Conservation (phyloP, 305 asterid species). For the Galium porrigens region DNA sequence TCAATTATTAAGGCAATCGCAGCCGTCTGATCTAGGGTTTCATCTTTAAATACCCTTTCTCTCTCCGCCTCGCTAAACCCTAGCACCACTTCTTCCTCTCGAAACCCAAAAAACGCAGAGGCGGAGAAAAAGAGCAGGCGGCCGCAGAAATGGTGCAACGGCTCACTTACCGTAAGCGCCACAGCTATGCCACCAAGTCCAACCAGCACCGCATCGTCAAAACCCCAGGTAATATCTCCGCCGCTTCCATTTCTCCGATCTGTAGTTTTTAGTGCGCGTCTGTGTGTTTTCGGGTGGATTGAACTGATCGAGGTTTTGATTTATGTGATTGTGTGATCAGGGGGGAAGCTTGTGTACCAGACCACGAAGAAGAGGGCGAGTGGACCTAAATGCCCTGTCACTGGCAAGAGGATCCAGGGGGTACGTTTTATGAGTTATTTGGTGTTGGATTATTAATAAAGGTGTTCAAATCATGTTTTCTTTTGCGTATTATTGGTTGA, state of each 20-base stretch:
- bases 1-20: conserved; percentile 8
- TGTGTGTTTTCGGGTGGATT: background rate
- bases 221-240: conserved; percentile 30
- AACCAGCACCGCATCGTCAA: conserved; percentile 41
- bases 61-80: background rate
- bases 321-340: conserved; percentile 23
- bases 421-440: conserved; percentile 18
- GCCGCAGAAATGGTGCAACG: conserved; percentile 42
- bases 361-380: conserved; percentile 72
- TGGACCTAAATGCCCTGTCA: conserved; percentile 83
- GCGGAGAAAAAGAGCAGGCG: background rate
- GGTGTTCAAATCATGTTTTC: background rate
- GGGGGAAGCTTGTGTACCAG: conserved; percentile 71
- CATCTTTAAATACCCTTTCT: conserved; percentile 14
- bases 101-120: background rate
- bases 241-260: background rate
- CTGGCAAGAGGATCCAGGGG: conserved; percentile 81
- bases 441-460: background rate
- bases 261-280: background rate
- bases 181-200: conserved; percentile 48
- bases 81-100: conserved; percentile 14
- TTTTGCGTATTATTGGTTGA: background rate
- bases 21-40: conserved; percentile 35
- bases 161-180: conserved; percentile 41
- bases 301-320: background rate